These are phyloP conservation scores for Pseudohyphozyma bogoriensis DNA, from an alignment of 768 basidiomycete species.

Conservation along the genomic window DNA sequence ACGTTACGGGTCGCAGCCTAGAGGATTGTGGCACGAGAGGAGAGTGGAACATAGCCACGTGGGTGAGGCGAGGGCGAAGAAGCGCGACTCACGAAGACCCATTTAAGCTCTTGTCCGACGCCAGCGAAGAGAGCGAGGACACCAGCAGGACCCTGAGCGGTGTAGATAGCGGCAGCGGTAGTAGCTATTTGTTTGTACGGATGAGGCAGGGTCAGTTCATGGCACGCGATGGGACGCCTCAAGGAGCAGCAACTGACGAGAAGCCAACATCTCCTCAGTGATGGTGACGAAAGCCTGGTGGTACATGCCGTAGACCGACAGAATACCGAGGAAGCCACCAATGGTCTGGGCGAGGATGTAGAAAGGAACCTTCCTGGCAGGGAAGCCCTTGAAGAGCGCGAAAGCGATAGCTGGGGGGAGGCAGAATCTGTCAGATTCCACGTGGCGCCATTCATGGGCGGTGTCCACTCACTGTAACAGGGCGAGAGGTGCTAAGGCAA, in stretches of 20 bases:
- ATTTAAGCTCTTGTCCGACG: neutral
- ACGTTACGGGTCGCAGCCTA: too few relatives aligned
- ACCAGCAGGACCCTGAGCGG: slow-evolving; percentile 15
- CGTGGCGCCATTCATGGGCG: too few relatives aligned
- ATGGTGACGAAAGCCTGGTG: slow-evolving; percentile 42
- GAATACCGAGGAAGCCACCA: slow-evolving; percentile 55
- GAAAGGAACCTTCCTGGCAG: slow-evolving; percentile 72
- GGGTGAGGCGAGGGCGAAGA: neutral
- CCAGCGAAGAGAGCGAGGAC: slow-evolving; percentile 18
- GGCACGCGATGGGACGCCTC: too few relatives aligned
- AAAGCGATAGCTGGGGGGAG: slow-evolving; percentile 46
- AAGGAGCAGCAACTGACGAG: neutral
- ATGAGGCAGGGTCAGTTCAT: neutral
- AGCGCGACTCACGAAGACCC: slow-evolving; percentile 11
- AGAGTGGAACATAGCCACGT: neutral
- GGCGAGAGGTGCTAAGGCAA: neutral
- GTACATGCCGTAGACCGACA: slow-evolving; percentile 56
- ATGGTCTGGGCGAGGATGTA: slow-evolving; percentile 59
- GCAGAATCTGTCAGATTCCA: too few relatives aligned
- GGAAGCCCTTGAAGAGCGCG: slow-evolving; percentile 61
- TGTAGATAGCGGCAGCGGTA: neutral
- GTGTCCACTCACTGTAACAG: too few relatives aligned
- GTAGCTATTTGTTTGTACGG: neutral
- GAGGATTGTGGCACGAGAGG: too few relatives aligned
- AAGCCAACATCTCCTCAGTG: neutral